A percentile compares a stretch with the other conserved stretches of the same genome.
Conservation (phyloP, 106 monocot genomes). For the Iris macrosiphon region DNA sequence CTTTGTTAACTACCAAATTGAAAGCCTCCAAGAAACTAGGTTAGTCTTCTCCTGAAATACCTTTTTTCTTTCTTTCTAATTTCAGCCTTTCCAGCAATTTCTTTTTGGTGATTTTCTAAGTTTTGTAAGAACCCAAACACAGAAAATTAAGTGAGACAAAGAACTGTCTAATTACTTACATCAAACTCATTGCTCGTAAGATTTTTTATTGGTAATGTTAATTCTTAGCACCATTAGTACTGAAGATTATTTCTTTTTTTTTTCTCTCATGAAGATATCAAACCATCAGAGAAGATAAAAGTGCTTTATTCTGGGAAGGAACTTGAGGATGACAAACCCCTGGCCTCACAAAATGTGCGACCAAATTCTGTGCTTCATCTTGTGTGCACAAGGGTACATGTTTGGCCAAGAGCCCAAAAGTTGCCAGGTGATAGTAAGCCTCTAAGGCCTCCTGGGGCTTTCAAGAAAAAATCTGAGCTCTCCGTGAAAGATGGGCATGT, state of each 20-base stretch:
- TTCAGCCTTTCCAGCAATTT: too few relatives aligned
- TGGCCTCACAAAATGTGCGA: constrained; percentile 53
- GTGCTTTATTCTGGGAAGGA: constrained; percentile 71
- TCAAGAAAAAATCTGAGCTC: constrained; percentile 95
- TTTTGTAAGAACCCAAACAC: too few relatives aligned
- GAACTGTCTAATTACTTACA: too few relatives aligned
- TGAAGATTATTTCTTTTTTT: background rate
- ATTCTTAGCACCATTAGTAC: background rate
- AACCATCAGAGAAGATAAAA: constrained; percentile 57
- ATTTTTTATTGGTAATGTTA: background rate
- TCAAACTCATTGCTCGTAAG: too few relatives aligned
- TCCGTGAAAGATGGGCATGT: constrained; percentile 96
- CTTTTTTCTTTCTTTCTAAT: too few relatives aligned
- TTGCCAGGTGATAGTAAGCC: constrained; percentile 90
- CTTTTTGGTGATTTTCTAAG: too few relatives aligned
- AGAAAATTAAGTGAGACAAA: too few relatives aligned
- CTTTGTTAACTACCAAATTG: constrained; percentile 42
- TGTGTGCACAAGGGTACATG: constrained; percentile 69
- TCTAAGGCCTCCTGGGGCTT: constrained; percentile 78
- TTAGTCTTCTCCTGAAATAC: constrained; percentile 17
- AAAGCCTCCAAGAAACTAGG: constrained; percentile 94
- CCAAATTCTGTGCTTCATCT: constrained; percentile 88
- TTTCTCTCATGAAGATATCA: constrained; percentile 57
- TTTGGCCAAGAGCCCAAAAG: constrained; percentile 85
- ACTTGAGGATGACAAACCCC: constrained; percentile 66